Percentiles rank a stretch among this genome's conserved stretches.
Conservation (phyloP, 2,329 filamentous ascomycete species). For the Calonectria honghensis region DNA sequence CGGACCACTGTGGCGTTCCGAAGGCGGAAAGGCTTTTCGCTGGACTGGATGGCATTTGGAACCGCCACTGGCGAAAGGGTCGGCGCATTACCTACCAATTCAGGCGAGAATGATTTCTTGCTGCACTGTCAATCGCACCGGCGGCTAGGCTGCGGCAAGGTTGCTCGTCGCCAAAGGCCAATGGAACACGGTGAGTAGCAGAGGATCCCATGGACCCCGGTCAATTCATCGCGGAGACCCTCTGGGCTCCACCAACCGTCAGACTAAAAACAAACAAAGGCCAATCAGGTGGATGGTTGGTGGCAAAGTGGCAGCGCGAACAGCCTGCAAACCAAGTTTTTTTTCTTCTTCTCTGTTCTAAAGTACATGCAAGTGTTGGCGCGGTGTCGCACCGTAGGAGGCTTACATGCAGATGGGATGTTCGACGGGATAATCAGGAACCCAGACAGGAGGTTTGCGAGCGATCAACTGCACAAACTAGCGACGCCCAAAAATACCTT, state of each 20-base stretch:
- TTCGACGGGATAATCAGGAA: constrained; percentile 31
- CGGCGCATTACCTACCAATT: constrained; percentile 30
- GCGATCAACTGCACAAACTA: constrained; percentile 16
- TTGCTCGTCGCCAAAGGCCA: background rate
- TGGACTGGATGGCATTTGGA: constrained; percentile 7
- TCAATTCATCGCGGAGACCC: constrained; percentile 30
- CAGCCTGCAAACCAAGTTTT: constrained; percentile 26
- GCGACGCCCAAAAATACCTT: constrained; percentile 9
- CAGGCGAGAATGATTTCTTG: constrained; percentile 15
- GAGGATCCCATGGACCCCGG: constrained; percentile 4
- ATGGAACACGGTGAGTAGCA: constrained; percentile 2
- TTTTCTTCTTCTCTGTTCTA: background rate
- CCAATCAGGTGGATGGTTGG: constrained; percentile 20
- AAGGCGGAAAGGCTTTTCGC: constrained; percentile 35
- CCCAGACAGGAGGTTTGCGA: constrained; percentile 20
- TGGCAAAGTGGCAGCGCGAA: constrained; percentile 33
- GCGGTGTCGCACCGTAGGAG: background rate
- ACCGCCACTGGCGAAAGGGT: background rate
- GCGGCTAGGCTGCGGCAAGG: constrained; percentile 35
- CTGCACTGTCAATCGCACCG: constrained; percentile 1
- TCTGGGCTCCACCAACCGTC: constrained; percentile 31
- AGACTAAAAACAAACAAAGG: constrained; percentile 26
- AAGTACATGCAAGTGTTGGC: constrained; percentile 8
- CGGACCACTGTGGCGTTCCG: constrained; percentile 15
- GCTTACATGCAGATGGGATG: constrained; percentile 23